phyloP scores from a whole-genome alignment of 768 basidiomycete species.

The Sporobolomyces phaffii region DNA sequence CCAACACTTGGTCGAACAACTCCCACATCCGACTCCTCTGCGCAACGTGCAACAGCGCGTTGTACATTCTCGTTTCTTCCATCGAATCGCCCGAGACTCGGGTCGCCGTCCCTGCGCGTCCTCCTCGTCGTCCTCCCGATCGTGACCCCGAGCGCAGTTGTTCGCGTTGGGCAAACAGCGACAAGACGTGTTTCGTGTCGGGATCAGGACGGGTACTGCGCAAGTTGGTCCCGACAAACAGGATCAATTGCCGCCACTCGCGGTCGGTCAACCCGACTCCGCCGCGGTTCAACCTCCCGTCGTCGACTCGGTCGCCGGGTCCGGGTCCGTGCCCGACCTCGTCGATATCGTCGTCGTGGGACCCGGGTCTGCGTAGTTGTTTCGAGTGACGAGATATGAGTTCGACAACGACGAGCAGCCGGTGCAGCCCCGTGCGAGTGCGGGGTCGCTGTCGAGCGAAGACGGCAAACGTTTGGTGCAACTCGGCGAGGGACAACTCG shows the following conservation, averaged over 20 bases:
- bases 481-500: conserved; percentile 15
- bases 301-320: background rate
- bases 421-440: conserved; percentile 17
- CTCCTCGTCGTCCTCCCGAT: background rate
- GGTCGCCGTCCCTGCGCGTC: background rate
- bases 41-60: conserved; percentile 19
- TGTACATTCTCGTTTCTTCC: conserved; percentile 14
- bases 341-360: background rate
- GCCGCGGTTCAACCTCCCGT: conserved; percentile 43
- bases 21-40: conserved; percentile 7
- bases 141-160: background rate
- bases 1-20: conserved; percentile 23
- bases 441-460: conserved; percentile 13
- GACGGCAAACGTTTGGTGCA: conserved; percentile 16
- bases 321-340: background rate
- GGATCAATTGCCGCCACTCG: conserved; percentile 25
- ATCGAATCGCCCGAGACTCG: background rate
- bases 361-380: background rate
- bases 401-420: conserved; percentile 34
- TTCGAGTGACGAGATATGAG: conserved; percentile 13
- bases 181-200: conserved; percentile 9
- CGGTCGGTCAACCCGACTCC: conserved; percentile 39
- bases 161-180: conserved; percentile 10
- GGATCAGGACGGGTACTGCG: conserved; percentile 3
- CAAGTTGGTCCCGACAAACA: conserved; percentile 13